Evolutionary conservation across 345 rosid species (phyloP).

Genomic region (Dimocarpus longan): DNA sequence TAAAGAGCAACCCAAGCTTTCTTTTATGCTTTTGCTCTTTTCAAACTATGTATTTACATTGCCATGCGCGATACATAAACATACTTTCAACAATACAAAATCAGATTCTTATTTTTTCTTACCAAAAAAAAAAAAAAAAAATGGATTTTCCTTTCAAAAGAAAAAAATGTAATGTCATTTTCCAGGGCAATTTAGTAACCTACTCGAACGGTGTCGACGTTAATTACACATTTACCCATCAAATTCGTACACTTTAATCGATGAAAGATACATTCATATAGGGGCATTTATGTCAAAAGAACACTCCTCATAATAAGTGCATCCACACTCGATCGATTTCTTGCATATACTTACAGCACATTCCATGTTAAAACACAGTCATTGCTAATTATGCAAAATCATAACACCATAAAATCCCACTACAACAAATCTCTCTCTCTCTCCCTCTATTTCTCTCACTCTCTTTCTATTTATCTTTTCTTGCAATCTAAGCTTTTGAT

Average conservation of each 20-base stretch:
- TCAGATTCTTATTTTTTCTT: too few relatives aligned
- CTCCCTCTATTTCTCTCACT: not conserved
- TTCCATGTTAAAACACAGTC: constrained; percentile 19
- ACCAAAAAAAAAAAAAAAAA: too few relatives aligned
- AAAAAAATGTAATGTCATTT: too few relatives aligned
- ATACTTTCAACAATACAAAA: not conserved
- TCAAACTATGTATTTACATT: too few relatives aligned
- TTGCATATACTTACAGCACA: constrained; percentile 1
- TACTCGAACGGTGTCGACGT: not conserved
- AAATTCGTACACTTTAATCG: not conserved
- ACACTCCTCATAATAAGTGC: not conserved
- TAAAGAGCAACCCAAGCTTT: not conserved
- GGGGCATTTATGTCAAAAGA: not conserved
- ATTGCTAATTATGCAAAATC: constrained; percentile 35
- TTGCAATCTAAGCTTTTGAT: constrained; percentile 54
- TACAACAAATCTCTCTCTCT: not conserved
- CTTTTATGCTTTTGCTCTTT: not conserved
- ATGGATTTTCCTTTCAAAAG: too few relatives aligned
- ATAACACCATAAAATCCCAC: constrained; percentile 29
- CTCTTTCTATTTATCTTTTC: constrained; percentile 42
- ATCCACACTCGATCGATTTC: not conserved
- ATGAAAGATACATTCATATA: not conserved
- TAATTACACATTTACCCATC: constrained; percentile 1
- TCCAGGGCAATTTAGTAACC: too few relatives aligned
- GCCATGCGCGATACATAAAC: not conserved